Conservation (phyloP, 768 basidiomycete genomes). For the Leucocoprinus birnbaumii region DNA sequence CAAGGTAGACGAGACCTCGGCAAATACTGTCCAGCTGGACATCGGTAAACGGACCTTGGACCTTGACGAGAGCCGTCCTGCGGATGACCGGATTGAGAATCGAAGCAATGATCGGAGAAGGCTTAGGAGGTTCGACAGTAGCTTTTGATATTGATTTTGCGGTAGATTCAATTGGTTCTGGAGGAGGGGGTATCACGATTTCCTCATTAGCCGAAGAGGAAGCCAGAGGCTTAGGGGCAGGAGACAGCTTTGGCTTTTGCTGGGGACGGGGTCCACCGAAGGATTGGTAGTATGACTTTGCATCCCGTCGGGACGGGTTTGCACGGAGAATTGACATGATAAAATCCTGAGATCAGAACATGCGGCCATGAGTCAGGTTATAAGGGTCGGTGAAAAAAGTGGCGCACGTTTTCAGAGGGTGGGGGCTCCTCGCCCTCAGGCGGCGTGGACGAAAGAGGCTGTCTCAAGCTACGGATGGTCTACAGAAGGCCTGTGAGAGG, state of each 20-base stretch:
- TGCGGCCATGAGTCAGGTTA: constrained; percentile 12
- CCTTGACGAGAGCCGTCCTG: constrained; percentile 92
- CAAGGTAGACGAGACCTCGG: constrained; percentile 90
- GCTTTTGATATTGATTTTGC: constrained; percentile 33
- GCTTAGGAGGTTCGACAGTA: constrained; percentile 31
- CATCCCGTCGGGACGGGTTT: constrained; percentile 89
- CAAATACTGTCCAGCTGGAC: constrained; percentile 92
- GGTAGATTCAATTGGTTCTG: constrained; percentile 19
- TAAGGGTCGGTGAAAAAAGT: constrained; percentile 3
- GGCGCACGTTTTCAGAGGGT: constrained; percentile 49
- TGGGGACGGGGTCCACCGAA: constrained; percentile 66
- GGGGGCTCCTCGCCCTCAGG: constrained; percentile 32
- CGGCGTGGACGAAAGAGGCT: constrained; percentile 27
- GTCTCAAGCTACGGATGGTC: constrained; percentile 40
- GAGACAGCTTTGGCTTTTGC: constrained; percentile 22
- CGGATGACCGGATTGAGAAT: constrained; percentile 81
- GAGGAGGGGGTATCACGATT: constrained; percentile 25
- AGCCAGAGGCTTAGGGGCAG: constrained; percentile 4
- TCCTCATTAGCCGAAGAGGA: constrained; percentile 23
- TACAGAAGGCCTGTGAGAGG: constrained; percentile 17
- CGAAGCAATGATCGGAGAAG: constrained; percentile 61
- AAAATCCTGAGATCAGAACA: constrained; percentile 66
- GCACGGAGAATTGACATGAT: constrained; percentile 93
- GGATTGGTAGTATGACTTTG: constrained; percentile 86
- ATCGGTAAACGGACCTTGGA: constrained; percentile 95